Evolutionary conservation across 192 early-diverging fungal genomes (phyloP).

Genomic region (Coemansia erecta): DNA sequence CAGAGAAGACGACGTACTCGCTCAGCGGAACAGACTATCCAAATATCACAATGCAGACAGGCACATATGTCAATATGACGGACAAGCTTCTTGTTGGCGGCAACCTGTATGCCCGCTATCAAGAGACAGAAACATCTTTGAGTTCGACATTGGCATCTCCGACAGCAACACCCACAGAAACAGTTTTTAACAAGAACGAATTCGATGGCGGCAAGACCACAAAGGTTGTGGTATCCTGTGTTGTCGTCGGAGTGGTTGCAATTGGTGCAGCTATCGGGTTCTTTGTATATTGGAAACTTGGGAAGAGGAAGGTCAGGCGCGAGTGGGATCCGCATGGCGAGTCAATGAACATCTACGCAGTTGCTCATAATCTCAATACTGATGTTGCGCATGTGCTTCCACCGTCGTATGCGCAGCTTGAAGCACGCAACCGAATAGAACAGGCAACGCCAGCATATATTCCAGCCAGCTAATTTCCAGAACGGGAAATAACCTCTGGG

Average conservation of each 20-base stretch:
- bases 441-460: neutral
- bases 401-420: neutral
- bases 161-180: neutral
- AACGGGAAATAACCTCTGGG: too few relatives aligned
- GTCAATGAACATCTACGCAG: neutral
- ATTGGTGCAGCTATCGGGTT: neutral
- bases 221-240: neutral
- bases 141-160: too few relatives aligned
- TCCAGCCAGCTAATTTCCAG: too few relatives aligned
- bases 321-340: neutral
- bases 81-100: neutral
- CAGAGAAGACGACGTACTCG: neutral
- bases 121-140: neutral
- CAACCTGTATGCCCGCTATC: neutral
- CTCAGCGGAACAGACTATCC: neutral
- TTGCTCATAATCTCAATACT: neutral
- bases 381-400: neutral
- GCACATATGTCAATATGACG: neutral
- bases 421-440: neutral
- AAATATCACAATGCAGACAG: neutral
- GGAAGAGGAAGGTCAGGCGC: neutral
- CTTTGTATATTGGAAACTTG: neutral
- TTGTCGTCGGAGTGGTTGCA: neutral
- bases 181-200: neutral
- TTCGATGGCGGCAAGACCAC: neutral